phyloP scores from a whole-genome alignment of 139 green algal genomes.

The Volvox africanus region DNA sequence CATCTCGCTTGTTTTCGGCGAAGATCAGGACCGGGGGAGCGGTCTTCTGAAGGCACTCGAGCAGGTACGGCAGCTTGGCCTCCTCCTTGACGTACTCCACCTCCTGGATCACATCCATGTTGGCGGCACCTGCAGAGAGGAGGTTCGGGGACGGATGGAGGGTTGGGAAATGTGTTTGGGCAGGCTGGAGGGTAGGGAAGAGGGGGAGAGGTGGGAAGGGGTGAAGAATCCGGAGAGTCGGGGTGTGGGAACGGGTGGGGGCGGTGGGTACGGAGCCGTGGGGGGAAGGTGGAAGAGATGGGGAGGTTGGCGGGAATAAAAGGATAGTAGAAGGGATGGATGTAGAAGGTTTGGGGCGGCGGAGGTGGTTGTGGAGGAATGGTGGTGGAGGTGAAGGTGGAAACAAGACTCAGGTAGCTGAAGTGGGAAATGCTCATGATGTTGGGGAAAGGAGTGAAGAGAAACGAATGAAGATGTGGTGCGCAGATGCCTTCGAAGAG shows the following conservation, averaged over 20 bases:
- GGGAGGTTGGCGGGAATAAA: background rate
- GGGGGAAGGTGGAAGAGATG: too few relatives aligned
- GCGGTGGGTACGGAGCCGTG: too few relatives aligned
- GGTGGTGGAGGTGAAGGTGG: too few relatives aligned
- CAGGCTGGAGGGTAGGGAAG: background rate
- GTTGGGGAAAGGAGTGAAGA: too few relatives aligned
- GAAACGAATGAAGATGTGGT: too few relatives aligned
- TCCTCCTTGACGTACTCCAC: slow-evolving; percentile 99
- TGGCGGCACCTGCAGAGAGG: slow-evolving; percentile 85
- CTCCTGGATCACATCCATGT: slow-evolving; percentile 98
- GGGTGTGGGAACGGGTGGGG: background rate
- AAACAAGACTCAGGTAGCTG: too few relatives aligned
- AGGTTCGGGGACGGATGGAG: background rate
- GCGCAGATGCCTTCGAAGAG: too few relatives aligned
- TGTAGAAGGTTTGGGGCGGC: too few relatives aligned
- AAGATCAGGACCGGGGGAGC: slow-evolving; percentile 97
- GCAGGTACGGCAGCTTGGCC: slow-evolving; percentile 94
- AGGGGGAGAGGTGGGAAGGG: background rate
- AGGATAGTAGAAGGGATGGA: background rate
- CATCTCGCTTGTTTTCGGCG: slow-evolving; percentile 97
- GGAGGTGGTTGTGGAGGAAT: too few relatives aligned
- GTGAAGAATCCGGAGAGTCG: too few relatives aligned
- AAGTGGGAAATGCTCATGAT: too few relatives aligned
- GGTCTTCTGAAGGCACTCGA: slow-evolving; percentile 98
- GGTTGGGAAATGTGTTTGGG: background rate